These are phyloP conservation scores for Vitis cinerea DNA, from an alignment of 164 flowering plant genomes.

Conservation along the genomic window DNA sequence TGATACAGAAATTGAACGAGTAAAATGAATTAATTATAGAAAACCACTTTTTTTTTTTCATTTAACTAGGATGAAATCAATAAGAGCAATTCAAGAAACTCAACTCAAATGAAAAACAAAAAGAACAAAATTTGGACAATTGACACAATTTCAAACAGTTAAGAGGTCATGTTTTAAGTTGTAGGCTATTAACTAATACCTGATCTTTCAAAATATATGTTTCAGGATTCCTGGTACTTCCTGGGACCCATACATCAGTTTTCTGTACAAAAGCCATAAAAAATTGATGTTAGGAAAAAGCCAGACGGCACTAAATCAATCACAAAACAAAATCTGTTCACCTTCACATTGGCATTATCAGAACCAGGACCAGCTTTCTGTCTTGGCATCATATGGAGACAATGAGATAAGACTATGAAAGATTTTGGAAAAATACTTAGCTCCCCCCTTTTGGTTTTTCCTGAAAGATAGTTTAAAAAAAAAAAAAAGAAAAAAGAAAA, in stretches of 20 bases:
- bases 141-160: neutral
- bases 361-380: slow-evolving; percentile 51
- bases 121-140: neutral
- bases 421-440: slow-evolving; percentile 81
- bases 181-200: slow-evolving; percentile 37
- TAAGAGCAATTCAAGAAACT: too few relatives aligned
- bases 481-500: neutral
- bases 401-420: slow-evolving; percentile 70
- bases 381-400: slow-evolving; percentile 97
- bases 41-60: too few relatives aligned
- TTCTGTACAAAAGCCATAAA: slow-evolving; percentile 37
- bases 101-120: neutral
- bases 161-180: neutral
- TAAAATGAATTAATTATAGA: too few relatives aligned
- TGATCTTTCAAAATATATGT: slow-evolving; percentile 80
- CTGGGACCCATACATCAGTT: slow-evolving; percentile 73
- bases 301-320: neutral
- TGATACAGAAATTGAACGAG: too few relatives aligned
- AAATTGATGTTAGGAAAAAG: too few relatives aligned
- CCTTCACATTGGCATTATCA: slow-evolving; percentile 46
- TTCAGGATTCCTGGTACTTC: slow-evolving; percentile 79
- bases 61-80: too few relatives aligned
- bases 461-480: slow-evolving; percentile 29
- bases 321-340: slow-evolving; percentile 7
- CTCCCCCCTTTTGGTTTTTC: slow-evolving; percentile 91